phyloP scores from a whole-genome alignment of 257 asterid genomes.

The Solanum clarkiae region DNA sequence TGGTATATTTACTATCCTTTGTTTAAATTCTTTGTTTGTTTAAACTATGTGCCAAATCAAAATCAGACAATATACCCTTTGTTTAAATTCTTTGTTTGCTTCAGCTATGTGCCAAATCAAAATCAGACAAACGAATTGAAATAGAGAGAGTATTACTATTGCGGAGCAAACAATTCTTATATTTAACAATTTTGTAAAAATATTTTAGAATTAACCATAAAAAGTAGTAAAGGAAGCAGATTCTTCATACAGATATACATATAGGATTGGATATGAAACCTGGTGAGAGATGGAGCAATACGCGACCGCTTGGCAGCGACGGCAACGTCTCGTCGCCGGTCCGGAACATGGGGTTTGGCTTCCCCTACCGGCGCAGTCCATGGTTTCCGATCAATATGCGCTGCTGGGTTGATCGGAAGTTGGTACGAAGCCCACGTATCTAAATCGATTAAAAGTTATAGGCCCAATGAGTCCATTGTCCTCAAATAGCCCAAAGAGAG shows the following conservation, averaged over 20 bases:
- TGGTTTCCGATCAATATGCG: not conserved
- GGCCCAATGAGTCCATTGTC: not conserved
- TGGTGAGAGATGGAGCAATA: slow-evolving; percentile 91
- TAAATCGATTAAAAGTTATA: not conserved
- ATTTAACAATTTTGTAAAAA: not conserved
- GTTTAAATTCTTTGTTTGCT: not conserved
- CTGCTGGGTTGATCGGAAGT: not conserved
- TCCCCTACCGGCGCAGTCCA: slow-evolving; percentile 94
- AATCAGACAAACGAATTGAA: not conserved
- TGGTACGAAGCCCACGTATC: not conserved
- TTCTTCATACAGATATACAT: not conserved
- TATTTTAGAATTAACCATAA: not conserved
- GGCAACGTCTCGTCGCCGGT: slow-evolving; percentile 54
- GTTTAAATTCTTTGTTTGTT: not conserved
- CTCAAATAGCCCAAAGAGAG: not conserved
- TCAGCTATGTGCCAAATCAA: not conserved
- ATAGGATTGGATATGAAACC: slow-evolving; percentile 14
- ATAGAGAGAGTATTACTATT: not conserved
- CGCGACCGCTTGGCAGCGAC: slow-evolving; percentile 67
- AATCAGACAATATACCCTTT: not conserved
- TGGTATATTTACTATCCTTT: not conserved
- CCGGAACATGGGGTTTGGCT: slow-evolving; percentile 63
- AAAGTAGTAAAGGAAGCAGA: not conserved
- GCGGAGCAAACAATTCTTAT: not conserved
- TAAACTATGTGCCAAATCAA: not conserved